These are phyloP conservation scores for Entomortierella chlamydospora DNA, from an alignment of 192 early-diverging fungal species.

Conservation along the genomic window DNA sequence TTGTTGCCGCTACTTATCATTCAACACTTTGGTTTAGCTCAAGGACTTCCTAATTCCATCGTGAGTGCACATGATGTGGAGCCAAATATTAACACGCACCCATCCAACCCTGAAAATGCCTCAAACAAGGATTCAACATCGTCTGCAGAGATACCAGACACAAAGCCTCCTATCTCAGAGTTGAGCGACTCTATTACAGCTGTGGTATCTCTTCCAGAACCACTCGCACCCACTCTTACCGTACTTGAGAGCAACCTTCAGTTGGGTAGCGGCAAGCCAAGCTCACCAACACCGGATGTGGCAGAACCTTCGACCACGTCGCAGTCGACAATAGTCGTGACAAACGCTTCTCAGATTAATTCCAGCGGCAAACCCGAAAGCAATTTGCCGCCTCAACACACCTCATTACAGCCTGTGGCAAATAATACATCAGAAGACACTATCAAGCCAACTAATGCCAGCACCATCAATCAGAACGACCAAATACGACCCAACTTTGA, in stretches of 20 bases:
- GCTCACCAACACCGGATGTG: not conserved
- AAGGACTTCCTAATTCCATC: too few relatives aligned
- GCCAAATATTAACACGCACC: too few relatives aligned
- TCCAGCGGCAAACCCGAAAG: too few relatives aligned
- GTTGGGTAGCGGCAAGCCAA: not conserved
- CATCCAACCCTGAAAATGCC: not conserved
- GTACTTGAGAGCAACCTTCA: conserved; percentile 5
- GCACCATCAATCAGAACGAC: not conserved
- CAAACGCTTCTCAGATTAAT: not conserved
- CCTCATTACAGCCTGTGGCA: not conserved
- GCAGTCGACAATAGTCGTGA: not conserved
- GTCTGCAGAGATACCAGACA: not conserved
- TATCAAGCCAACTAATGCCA: too few relatives aligned
- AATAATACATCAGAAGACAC: not conserved
- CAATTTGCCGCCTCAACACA: not conserved
- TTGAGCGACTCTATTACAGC: conserved; percentile 31
- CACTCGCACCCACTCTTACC: conserved; percentile 23
- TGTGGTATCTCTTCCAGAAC: conserved; percentile 39
- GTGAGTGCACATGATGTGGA: too few relatives aligned
- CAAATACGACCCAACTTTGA: not conserved
- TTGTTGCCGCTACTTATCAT: too few relatives aligned
- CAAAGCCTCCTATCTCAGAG: not conserved
- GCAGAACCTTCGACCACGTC: not conserved
- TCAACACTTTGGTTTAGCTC: too few relatives aligned
- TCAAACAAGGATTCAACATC: conserved; percentile 1